These are phyloP conservation scores for Senna siamea DNA, from an alignment of 306 rosid genomes.

Conservation along the genomic window DNA sequence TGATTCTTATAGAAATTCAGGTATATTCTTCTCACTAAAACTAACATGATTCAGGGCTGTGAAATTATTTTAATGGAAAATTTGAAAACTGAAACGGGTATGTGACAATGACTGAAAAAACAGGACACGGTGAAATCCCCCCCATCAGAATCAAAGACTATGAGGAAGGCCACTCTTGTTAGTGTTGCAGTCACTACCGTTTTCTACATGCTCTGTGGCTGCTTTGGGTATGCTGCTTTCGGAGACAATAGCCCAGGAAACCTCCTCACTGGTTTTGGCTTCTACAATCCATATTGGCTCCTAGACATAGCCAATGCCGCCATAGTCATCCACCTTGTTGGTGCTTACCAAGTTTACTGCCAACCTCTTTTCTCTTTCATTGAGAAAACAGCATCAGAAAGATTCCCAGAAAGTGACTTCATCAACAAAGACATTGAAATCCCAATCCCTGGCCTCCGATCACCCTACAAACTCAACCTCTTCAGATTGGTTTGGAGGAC, in stretches of 20 bases:
- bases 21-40: constrained; percentile 23
- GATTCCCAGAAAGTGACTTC: constrained; percentile 38
- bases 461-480: constrained; percentile 39
- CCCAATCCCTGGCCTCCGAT: constrained; percentile 16
- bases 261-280: constrained; percentile 52
- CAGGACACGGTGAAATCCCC: constrained; percentile 55
- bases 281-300: constrained; percentile 52
- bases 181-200: constrained; percentile 41
- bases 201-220: constrained; percentile 51
- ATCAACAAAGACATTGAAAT: constrained; percentile 30
- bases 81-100: not conserved
- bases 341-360: constrained; percentile 53
- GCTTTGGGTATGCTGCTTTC: constrained; percentile 52
- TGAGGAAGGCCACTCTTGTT: constrained; percentile 38
- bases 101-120: constrained; percentile 6
- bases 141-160: constrained; percentile 48
- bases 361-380: constrained; percentile 49
- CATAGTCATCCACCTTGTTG: constrained; percentile 50
- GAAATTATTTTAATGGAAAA: not conserved
- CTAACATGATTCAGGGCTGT: not conserved
- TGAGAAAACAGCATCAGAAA: constrained; percentile 16
- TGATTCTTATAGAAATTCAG: constrained; percentile 59
- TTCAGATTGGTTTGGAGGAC: constrained; percentile 55
- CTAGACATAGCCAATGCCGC: constrained; percentile 52
- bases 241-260: constrained; percentile 53